Conservation (phyloP, 148 eudicot species). For the Diospyros lotus region DNA sequence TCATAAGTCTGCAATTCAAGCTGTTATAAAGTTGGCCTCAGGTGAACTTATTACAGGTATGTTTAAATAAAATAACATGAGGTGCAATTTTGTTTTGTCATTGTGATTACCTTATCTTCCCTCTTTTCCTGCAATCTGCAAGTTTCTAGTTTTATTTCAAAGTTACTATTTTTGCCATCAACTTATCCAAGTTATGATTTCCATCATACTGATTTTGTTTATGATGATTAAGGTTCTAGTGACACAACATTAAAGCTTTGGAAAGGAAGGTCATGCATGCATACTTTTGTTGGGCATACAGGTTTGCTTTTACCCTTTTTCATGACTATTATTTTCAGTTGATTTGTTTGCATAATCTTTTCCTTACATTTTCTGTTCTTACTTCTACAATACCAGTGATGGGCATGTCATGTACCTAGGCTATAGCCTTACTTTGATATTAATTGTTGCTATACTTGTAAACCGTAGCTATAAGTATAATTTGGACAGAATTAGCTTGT, state of each 20-base stretch:
- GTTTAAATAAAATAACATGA: not conserved
- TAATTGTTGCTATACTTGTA: no score
- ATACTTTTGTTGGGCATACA: conserved; percentile 69
- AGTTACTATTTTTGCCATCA: not conserved
- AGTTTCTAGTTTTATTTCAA: not conserved
- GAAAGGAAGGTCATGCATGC: conserved; percentile 74
- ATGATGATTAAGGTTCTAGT: conserved; percentile 73
- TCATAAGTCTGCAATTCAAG: conserved; percentile 80
- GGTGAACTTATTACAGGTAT: conserved; percentile 92
- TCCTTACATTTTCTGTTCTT: not conserved
- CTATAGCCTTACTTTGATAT: no score
- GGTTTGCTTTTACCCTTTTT: conserved; percentile 32
- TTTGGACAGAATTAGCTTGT: no score
- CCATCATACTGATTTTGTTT: conserved; percentile 1
- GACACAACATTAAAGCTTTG: conserved; percentile 88
- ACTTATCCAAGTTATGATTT: not conserved
- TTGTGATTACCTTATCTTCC: not conserved
- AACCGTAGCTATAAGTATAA: no score
- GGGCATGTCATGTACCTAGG: not conserved
- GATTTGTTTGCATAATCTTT: not conserved
- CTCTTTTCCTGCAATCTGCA: not conserved
- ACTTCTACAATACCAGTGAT: not conserved
- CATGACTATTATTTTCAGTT: not conserved
- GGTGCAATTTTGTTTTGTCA: conserved; percentile 4
- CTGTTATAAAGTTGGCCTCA: conserved; percentile 67